phyloP scores from a whole-genome alignment of 2,329 filamentous ascomycete species.

The Apiospora rasikravindrae region DNA sequence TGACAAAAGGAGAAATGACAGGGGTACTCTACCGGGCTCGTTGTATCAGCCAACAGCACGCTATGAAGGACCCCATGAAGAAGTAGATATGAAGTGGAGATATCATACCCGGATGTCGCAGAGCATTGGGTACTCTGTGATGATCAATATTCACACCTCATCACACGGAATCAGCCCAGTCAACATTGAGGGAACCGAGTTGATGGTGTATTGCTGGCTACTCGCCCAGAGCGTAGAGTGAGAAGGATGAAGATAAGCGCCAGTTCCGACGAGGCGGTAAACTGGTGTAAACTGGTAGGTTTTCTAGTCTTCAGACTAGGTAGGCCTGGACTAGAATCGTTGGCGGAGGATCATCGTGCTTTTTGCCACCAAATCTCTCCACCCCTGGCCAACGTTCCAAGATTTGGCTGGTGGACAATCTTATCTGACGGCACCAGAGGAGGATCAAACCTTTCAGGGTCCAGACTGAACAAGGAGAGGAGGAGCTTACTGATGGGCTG shows the following conservation, averaged over 20 bases:
- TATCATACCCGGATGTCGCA: background rate
- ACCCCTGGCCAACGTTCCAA: background rate
- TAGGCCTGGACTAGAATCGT: background rate
- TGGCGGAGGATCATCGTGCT: background rate
- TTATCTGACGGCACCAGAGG: background rate
- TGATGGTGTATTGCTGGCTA: background rate
- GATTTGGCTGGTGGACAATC: background rate
- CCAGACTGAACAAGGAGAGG: background rate
- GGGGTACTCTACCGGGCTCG: background rate
- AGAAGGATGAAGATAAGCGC: background rate
- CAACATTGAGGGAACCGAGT: background rate
- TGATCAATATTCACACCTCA: background rate
- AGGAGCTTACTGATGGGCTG: background rate
- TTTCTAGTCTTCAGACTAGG: background rate
- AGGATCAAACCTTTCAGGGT: constrained; percentile 15
- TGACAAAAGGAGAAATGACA: background rate
- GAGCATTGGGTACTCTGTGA: background rate
- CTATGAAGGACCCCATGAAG: background rate
- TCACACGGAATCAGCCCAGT: background rate
- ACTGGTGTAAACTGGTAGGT: background rate
- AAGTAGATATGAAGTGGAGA: background rate
- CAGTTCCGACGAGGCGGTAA: background rate
- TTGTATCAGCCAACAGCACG: background rate
- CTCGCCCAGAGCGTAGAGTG: background rate
- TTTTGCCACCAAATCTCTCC: constrained; percentile 10